A percentile compares a stretch with the other conserved stretches of the same genome.
Conservation (phyloP, 1,284 basidiomycete species). For the Ceratobasidium sp. region DNA sequence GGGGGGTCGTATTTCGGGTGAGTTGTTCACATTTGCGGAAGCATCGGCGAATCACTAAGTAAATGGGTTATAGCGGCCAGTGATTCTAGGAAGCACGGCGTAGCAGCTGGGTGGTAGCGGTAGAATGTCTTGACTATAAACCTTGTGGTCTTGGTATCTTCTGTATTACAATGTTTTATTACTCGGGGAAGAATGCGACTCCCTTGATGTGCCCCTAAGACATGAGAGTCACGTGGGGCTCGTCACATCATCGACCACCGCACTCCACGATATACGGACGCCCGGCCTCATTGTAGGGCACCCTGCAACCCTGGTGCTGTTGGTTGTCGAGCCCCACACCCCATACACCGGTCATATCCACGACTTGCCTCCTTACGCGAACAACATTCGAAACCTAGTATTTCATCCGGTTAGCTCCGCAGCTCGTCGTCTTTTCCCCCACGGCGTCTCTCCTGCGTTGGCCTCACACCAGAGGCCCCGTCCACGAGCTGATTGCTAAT, state of each 20-base stretch:
- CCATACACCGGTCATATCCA: too few relatives aligned
- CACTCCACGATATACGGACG: not conserved
- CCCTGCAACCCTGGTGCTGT: not conserved
- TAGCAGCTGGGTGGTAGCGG: conserved; percentile 75
- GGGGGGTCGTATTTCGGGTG: conserved; percentile 66
- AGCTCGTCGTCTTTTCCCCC: not conserved
- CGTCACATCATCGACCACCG: conserved; percentile 23
- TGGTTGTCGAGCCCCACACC: too few relatives aligned
- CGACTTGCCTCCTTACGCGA: not conserved
- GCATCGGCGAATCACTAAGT: not conserved
- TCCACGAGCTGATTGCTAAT: not conserved
- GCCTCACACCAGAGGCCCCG: not conserved
- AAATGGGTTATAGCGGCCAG: conserved; percentile 65
- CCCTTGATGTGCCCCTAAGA: conserved; percentile 8
- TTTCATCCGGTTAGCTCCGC: not conserved
- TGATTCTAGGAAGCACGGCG: conserved; percentile 83
- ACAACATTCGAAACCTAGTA: not conserved
- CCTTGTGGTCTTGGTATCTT: too few relatives aligned
- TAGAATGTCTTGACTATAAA: not conserved
- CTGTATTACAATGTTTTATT: too few relatives aligned
- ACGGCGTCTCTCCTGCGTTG: not conserved
- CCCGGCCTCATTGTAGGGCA: not conserved
- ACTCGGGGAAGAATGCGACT: not conserved
- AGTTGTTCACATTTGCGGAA: conserved; percentile 44
- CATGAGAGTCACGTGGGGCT: conserved; percentile 22